Evolutionary conservation across 129 eudicot genomes (phyloP), one percentile per base, ranked within the genome.

Genomic region (Artemisia annua): DNA sequence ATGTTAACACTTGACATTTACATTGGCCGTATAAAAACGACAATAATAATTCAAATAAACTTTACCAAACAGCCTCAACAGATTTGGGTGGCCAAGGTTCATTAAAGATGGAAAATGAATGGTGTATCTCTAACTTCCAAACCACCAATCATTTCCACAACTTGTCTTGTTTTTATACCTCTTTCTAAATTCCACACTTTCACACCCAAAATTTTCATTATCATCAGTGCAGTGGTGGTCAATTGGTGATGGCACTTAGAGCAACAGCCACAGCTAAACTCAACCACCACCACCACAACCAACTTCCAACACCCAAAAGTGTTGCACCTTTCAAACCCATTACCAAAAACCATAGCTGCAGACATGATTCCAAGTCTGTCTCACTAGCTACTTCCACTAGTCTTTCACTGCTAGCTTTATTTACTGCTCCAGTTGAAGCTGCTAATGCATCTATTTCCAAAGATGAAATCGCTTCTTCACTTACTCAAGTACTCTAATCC

Each of bases 391-490:
- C 95, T 8, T 81, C 88, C 28, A 78, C 96, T 66, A 65, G 85
- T 63, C 70, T 87, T 54, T 85, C 96, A 64, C 86, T 94, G 3
- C 44, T 87, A 68, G 70, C 90, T 7, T 80, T 92, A 52, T 82
- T 89, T 74, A 79, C 87, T 9, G 18, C 89, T 50, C 82, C 97
- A 2, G 10, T 76, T 62, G 93, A 86, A 72, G 91, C 96, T 43
- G 75, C 75, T 59, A 93, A 97, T 17, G 48, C 83, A 18, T 30
- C 76, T 57, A 54, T 94, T 12, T 77, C 97, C 70, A 90, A 90
- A 71, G 98, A 94, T 30, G 85, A 94, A 54, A 85, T 94, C 71
- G 89, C 88, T 49, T 90, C 98, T 52, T 87, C 98, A 19, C 84
- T 94, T 66, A 84, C 89, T 71, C 96, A 90, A 79, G 98, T 93